Base-by-base conservation (phyloP, 208 protist species). In the Trypanosoma brucei region DNA sequence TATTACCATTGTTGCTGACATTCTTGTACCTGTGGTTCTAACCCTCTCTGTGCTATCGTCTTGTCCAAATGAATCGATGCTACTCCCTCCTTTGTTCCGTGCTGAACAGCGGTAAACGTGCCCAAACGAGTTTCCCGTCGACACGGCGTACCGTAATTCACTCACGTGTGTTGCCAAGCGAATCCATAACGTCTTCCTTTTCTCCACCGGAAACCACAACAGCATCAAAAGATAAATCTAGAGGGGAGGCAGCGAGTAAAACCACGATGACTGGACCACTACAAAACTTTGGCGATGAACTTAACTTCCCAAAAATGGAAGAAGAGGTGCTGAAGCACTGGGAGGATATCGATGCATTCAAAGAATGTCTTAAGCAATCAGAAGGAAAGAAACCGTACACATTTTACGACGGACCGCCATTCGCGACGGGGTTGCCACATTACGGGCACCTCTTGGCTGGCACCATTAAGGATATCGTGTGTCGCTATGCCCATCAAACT, bases 381-480 rank as follows among this genome's bases (percentile, higher is more conserved):
- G 90, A 97, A 69, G 97, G 95, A 39, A 76, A 79, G 44, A 72
- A 82, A 56, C 73, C 78, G 1, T 96, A 80, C 68, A 90, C 81
- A 33, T 99, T 99, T 75, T 99, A 98, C 71, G 99, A 99, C 80
- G 99, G 99, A 34, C 99, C 99, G 13, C 99, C 99, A n/a, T 99
- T 99, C 71, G 99, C 99, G 37, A 99, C 99, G 35, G 99, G 99
- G 0, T 75, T 99, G 52, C 99, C 99, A 30, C 99, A 99, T 91
- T 99, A 99, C 84, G 99, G 99, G 30, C 98, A 98, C 67, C 91
- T 99, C 31, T 81, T 99, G 22, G 98, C 98, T 22, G 98, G 98
- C 57, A 99, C 98, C 51, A 99, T 99, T 72, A 99, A 99, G 80
- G 98, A 99, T 75, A 97, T 98, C 65, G 98, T 99, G 9, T 98